phyloP scores from a whole-genome alignment of 2,329 filamentous ascomycete genomes.

The Chaetomiaceae sp. region DNA sequence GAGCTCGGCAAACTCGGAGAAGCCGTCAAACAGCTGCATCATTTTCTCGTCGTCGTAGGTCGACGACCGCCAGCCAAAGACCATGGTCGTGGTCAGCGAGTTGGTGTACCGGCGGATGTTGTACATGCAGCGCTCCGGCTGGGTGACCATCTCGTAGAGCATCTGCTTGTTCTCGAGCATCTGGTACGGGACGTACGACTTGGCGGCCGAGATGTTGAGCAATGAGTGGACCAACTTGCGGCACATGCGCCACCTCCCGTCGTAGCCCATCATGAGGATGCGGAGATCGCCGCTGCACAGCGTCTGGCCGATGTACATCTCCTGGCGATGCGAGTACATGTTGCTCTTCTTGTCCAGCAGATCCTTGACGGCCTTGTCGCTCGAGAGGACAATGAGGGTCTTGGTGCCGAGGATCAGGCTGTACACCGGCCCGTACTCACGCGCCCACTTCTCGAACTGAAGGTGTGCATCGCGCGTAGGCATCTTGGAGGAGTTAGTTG shows the following conservation, averaged over 20 bases:
- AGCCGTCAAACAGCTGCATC: conserved; percentile 37
- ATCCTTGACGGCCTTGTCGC: conserved; percentile 28
- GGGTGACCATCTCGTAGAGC: conserved; percentile 44
- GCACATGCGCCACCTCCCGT: conserved; percentile 23
- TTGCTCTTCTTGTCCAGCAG: conserved; percentile 28
- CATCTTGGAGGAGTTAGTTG: conserved; percentile 15
- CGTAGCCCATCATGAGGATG: conserved; percentile 27
- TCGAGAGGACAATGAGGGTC: conserved; percentile 24
- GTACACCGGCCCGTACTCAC: conserved; percentile 27
- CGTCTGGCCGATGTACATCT: conserved; percentile 27
- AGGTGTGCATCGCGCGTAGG: conserved; percentile 25
- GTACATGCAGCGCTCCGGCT: conserved; percentile 39
- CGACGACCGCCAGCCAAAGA: conserved; percentile 44
- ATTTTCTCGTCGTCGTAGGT: conserved; percentile 41
- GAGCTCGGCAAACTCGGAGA: conserved; percentile 40
- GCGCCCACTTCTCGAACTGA: conserved; percentile 28
- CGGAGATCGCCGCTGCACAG: conserved; percentile 25
- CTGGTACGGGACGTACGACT: conserved; percentile 51
- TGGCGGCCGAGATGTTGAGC: conserved; percentile 43
- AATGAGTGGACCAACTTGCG: conserved; percentile 37
- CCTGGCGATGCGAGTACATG: conserved; percentile 26
- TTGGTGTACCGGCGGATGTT: conserved; percentile 47
- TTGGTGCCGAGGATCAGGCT: conserved; percentile 27
- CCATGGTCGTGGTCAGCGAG: conserved; percentile 47
- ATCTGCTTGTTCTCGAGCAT: conserved; percentile 53